Evolutionary conservation across 2,329 filamentous ascomycete species (phyloP), one percentile per base, ranked within the genome.

Genomic region (Aureobasidium sp.): DNA sequence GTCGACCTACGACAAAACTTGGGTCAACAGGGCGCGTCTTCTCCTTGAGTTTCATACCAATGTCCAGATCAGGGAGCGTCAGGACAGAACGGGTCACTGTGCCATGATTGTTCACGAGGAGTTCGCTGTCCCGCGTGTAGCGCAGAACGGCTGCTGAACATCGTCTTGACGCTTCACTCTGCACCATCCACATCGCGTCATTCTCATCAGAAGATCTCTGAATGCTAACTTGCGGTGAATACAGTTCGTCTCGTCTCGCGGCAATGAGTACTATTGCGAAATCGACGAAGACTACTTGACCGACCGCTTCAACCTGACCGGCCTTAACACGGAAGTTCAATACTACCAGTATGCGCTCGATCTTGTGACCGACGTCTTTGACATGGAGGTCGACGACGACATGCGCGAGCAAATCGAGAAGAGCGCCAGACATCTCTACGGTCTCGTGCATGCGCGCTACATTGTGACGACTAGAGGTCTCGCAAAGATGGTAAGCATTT

Each of bases 311-410:
- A 99, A 99, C 78, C 81, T 99, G 65, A 99, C 94, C 0, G 94
- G 94, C 41, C 84, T 99, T 56, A 97, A 97, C 77, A 93, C 91
- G 39, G 94, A 99, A 74, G 94, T 99, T 15, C 90, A 96, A 72
- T 97, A 97, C 80, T 99, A 99, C 72, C 94, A 99, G 77, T 97
- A 99, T 84, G 94, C 94, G 17, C 84, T 99, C 49, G 94, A 99
- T 73, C 85, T 99, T 17, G 91, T 99, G 63, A 99, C 94, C 56
- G 94, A 99, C 71, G 93, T 97, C 53, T 99, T 99, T 76, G 94
- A 99, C 73, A 87, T 97, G 71, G 94, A 99, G 76, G 97, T 94
- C 77, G 93, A 97, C 74, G 94, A 99, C 75, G 93, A 97, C 70
- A 95, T 97, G 87, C 86, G 94, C 66, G 94, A 97, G 79, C 90